Percentiles rank a stretch among this genome's conserved stretches.
phyloP scores from a whole-genome alignment of 805 yeast species.

The Myxozyma melibiosi region DNA sequence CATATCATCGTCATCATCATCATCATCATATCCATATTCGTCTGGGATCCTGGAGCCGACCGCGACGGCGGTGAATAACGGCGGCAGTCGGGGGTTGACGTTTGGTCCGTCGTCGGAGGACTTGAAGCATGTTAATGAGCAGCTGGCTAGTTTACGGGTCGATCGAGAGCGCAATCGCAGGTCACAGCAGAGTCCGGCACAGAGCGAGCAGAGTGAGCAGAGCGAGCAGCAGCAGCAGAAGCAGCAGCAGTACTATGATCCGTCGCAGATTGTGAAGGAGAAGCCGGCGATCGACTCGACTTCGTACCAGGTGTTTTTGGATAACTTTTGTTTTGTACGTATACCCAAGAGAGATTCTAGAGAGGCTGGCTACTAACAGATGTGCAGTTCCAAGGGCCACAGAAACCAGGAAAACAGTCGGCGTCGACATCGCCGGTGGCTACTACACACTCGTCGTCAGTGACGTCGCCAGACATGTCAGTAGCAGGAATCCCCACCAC shows the following conservation, averaged over 20 bases:
- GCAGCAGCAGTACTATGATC: background rate
- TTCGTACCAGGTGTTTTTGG: conserved; percentile 44
- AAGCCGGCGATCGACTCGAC: conserved; percentile 42
- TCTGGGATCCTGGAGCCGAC: conserved; percentile 4
- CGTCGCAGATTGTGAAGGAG: conserved; percentile 13
- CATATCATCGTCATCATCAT: no score
- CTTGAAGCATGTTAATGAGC: conserved; percentile 28
- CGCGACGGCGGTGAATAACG: conserved; percentile 2
- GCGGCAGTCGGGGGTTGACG: background rate
- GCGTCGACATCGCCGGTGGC: background rate
- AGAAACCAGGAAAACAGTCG: conserved; percentile 3
- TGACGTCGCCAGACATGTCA: background rate
- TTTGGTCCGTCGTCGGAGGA: conserved; percentile 31
- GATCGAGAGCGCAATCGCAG: conserved; percentile 18
- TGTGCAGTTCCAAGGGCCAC: conserved; percentile 22
- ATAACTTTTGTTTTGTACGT: conserved; percentile 45
- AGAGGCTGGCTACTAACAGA: background rate
- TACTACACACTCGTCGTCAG: background rate
- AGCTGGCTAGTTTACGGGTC: conserved; percentile 22
- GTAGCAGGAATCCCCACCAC: no score
- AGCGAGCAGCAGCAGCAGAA: background rate
- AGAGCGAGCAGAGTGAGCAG: no score
- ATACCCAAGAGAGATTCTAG: background rate
- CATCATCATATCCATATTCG: no score
- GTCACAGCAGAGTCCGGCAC: no score